Conservation (phyloP, 2,329 filamentous ascomycete genomes). For the Colletotrichum spinosum region DNA sequence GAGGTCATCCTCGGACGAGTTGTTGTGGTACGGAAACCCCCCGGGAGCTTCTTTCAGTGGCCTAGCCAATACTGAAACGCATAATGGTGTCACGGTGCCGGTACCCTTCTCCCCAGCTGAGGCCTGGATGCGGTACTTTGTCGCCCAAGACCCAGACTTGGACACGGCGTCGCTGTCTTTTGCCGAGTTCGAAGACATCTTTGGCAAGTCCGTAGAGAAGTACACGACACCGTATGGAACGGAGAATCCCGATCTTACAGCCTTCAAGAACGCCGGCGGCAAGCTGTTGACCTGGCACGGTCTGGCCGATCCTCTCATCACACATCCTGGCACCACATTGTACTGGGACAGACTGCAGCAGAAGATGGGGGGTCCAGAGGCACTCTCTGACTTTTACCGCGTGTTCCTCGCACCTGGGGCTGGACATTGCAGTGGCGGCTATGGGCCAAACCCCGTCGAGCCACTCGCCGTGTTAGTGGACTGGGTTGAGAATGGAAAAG, state of each 20-base stretch:
- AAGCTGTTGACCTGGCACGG: constrained; percentile 59
- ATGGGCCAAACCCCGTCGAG: constrained; percentile 18
- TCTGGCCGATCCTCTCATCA: constrained; percentile 50
- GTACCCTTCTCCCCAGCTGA: constrained; percentile 16
- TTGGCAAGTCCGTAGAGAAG: constrained; percentile 4
- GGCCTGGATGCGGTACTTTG: constrained; percentile 24
- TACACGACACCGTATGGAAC: constrained; percentile 39
- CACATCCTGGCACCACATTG: constrained; percentile 45
- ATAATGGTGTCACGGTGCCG: constrained; percentile 8
- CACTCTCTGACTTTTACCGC: constrained; percentile 56
- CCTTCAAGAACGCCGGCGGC: constrained; percentile 48
- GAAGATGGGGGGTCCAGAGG: constrained; percentile 9
- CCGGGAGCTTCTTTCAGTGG: constrained; percentile 18
- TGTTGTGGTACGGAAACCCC: constrained; percentile 21
- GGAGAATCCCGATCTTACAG: constrained; percentile 43
- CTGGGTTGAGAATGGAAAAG: constrained; percentile 15
- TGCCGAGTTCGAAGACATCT: constrained; percentile 18
- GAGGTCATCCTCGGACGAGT: background rate
- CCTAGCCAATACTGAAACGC: constrained; percentile 14
- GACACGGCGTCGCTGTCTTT: constrained; percentile 21
- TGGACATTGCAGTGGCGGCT: constrained; percentile 55
- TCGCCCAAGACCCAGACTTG: constrained; percentile 13
- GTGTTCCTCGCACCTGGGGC: constrained; percentile 64
- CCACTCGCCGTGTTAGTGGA: constrained; percentile 1
- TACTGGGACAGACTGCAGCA: constrained; percentile 40